A percentile compares a stretch with the other conserved stretches of the same genome.
These are phyloP conservation scores for Suillus americanus DNA, from an alignment of 768 basidiomycete genomes.

Conservation along the genomic window DNA sequence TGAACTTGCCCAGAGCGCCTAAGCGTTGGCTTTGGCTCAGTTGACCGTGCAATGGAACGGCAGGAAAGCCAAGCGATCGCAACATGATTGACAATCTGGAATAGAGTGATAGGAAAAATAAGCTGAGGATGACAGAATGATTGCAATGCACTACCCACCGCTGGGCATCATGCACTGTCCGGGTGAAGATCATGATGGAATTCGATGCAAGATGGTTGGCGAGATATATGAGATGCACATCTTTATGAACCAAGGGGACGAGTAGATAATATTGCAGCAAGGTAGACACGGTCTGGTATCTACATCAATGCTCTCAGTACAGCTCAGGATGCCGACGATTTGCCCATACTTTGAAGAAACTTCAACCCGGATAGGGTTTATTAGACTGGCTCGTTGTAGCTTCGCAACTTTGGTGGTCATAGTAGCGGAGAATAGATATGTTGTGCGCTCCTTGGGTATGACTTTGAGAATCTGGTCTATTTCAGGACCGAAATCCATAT, in stretches of 20 bases:
- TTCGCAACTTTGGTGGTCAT: slow-evolving; percentile 99
- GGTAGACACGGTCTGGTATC: slow-evolving; percentile 96
- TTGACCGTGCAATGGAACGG: slow-evolving; percentile 94
- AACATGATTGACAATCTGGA: slow-evolving; percentile 82
- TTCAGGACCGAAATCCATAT: slow-evolving; percentile 94
- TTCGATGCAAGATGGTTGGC: slow-evolving; percentile 88
- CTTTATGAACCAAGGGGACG: slow-evolving; percentile 89
- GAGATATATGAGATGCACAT: slow-evolving; percentile 86
- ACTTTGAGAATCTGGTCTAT: slow-evolving; percentile 97
- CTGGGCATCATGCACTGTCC: slow-evolving; percentile 93
- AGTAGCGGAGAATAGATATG: slow-evolving; percentile 96
- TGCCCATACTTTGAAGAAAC: slow-evolving; percentile 82
- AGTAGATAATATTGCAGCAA: slow-evolving; percentile 95
- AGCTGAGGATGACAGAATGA: neutral
- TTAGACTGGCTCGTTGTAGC: slow-evolving; percentile 89
- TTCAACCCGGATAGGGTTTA: slow-evolving; percentile 91
- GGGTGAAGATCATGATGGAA: slow-evolving; percentile 93
- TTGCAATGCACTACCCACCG: slow-evolving; percentile 42
- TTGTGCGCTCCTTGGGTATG: slow-evolving; percentile 91
- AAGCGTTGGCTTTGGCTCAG: slow-evolving; percentile 91
- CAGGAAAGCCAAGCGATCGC: slow-evolving; percentile 88
- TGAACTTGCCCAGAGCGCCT: slow-evolving; percentile 93
- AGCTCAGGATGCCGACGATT: neutral
- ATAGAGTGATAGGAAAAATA: neutral
- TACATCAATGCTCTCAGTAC: slow-evolving; percentile 32